A percentile compares a stretch with the other conserved stretches of the same genome.
These are phyloP conservation scores for Thymus quinquecostatus DNA, from an alignment of 257 asterid genomes.

Conservation along the genomic window DNA sequence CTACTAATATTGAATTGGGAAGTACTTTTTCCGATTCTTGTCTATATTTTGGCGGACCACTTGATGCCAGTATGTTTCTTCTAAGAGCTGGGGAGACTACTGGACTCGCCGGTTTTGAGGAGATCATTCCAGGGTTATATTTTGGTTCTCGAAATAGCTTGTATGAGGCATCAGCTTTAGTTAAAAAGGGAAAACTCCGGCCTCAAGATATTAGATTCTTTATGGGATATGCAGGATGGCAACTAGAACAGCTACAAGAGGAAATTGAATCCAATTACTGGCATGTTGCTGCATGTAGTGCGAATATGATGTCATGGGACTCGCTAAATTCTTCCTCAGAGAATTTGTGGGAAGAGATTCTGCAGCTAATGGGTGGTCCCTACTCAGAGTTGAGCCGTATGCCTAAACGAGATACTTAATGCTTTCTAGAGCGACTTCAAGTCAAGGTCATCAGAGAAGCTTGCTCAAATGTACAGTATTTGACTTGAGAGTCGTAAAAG, in stretches of 20 bases:
- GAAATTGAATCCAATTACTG: constrained; percentile 85
- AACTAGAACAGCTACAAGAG: constrained; percentile 75
- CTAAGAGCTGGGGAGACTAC: constrained; percentile 57
- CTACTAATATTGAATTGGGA: constrained; percentile 68
- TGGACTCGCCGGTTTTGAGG: constrained; percentile 60
- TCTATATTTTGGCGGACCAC: constrained; percentile 96
- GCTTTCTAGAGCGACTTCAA: constrained; percentile 29
- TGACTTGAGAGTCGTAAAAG: constrained; percentile 22
- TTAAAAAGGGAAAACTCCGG: constrained; percentile 64
- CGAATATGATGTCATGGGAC: constrained; percentile 60
- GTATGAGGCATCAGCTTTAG: constrained; percentile 74
- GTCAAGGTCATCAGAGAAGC: constrained; percentile 28
- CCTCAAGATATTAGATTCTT: constrained; percentile 87
- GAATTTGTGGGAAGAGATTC: constrained; percentile 88
- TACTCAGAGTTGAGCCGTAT: constrained; percentile 94
- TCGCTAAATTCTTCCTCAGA: constrained; percentile 56
- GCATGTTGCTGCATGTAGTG: constrained; percentile 90
- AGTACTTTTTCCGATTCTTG: constrained; percentile 82
- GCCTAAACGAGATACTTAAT: constrained; percentile 84
- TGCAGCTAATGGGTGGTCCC: constrained; percentile 93
- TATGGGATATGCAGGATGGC: constrained; percentile 96
- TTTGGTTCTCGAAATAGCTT: constrained; percentile 84
- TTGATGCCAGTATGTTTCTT: constrained; percentile 85
- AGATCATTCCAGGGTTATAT: constrained; percentile 73
- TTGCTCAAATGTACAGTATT: constrained; percentile 42